Base-by-base conservation (phyloP, 345 rosid genomes). In the Corchorus capsularis region DNA sequence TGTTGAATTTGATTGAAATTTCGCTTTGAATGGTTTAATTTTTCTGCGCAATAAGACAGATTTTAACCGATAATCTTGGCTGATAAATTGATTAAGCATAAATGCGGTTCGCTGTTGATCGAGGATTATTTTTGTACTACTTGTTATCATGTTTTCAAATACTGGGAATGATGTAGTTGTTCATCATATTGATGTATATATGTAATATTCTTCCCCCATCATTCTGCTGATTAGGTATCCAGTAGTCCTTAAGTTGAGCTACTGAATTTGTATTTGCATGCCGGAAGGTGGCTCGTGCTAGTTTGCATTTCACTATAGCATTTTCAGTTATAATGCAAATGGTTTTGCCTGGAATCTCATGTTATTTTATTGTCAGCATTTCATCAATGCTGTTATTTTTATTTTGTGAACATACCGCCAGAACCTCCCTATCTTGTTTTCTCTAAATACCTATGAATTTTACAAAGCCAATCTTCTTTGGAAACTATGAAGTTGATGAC, bases 231-330 rank as follows among this genome's bases (percentile, higher is more conserved):
- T 71, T 17, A 2, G 49, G 74, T 55, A 12, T n/a, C 2, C 12
- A 10, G 54, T 52, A 50, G 8, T 65, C 50, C 8, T 65, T 43
- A 43, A 43, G 22, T 16, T 19, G 27, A 27, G 27, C 12, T 17
- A 45, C 13, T 43, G 27, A n/a, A 71, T 54, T 61, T 74, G 27
- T 53, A 49, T 74, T 27, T 49, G 60, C 69, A 47, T 32, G 47
- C 41, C 17, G 55, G 59, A 62, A 62, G 27, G 34, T 11, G 10
- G 19, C 7, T 34, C 17, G 50, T 63, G 60, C 46, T 63, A 50
- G 72, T 68, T 22, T 69, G 15, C 72, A 49, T 32, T 71, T 49
- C 62, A 53, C 19, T 53, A 54, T 71, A 41, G 52, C 64, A 71
- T 43, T 8, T 60, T 69, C 32, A 35, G 27, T 69, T 50, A 32